Evolutionary conservation across 1,139 yeast species (phyloP).

Genomic region (Candida sanyaensis): DNA sequence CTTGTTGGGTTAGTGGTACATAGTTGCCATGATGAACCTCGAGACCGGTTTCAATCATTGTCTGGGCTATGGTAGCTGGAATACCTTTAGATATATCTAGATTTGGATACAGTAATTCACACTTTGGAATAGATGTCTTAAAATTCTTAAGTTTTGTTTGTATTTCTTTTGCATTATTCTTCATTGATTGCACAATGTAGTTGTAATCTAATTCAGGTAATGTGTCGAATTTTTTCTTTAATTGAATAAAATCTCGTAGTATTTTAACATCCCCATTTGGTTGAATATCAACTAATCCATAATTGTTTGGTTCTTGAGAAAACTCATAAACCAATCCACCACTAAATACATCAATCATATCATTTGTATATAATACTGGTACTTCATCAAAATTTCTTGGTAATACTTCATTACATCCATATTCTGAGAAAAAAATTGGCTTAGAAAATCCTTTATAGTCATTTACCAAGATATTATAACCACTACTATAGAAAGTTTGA

Average conservation of each 20-base stretch:
- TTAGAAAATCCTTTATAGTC: conserved; percentile 68
- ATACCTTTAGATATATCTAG: conserved; percentile 51
- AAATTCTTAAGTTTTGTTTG: conserved; percentile 26
- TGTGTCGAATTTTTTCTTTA: conserved; percentile 49
- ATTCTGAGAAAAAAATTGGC: conserved; percentile 90
- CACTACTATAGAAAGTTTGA: conserved; percentile 79
- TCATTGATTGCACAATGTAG: conserved; percentile 28
- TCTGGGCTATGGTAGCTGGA: conserved; percentile 47
- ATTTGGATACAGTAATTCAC: conserved; percentile 51
- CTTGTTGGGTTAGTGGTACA: conserved; percentile 41
- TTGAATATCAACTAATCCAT: conserved; percentile 76
- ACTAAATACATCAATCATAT: conserved; percentile 80
- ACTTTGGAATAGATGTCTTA: conserved; percentile 29
- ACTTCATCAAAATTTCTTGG: conserved; percentile 88
- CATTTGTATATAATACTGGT: conserved; percentile 62
- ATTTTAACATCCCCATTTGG: conserved; percentile 56
- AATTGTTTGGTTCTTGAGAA: conserved; percentile 84
- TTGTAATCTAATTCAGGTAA: conserved; percentile 27
- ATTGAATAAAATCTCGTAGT: conserved; percentile 53
- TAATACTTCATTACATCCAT: conserved; percentile 82
- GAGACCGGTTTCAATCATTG: conserved; percentile 51
- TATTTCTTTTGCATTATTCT: conserved; percentile 25
- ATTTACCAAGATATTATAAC: conserved; percentile 72
- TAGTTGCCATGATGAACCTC: conserved; percentile 46
- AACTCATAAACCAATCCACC: conserved; percentile 95